Percentiles rank a stretch among this genome's conserved stretches.
These are phyloP conservation scores for Amylostereum areolatum DNA, from an alignment of 1,284 basidiomycete genomes.

Conservation along the genomic window DNA sequence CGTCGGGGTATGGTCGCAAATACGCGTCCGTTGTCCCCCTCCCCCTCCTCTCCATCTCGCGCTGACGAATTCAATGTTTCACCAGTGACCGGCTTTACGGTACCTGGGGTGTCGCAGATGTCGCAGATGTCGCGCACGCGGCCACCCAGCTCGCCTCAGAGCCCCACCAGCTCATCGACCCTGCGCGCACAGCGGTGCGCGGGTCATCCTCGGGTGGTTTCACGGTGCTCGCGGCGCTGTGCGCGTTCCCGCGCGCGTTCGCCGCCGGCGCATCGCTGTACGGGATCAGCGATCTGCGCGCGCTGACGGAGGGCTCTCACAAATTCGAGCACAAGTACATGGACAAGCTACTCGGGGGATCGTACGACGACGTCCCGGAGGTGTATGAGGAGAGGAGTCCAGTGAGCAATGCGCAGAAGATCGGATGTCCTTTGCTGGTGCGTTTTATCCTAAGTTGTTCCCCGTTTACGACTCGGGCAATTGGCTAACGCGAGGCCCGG, in stretches of 20 bases:
- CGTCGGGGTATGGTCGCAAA: constrained; percentile 56
- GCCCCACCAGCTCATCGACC: constrained; percentile 44
- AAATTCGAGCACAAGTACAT: constrained; percentile 46
- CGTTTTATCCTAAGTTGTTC: constrained; percentile 9
- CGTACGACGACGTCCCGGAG: constrained; percentile 32
- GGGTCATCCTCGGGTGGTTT: constrained; percentile 47
- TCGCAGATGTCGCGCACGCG: constrained; percentile 52
- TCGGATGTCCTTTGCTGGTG: constrained; percentile 43
- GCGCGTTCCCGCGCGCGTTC: constrained; percentile 24
- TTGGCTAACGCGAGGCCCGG: neutral
- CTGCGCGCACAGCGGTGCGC: constrained; percentile 50
- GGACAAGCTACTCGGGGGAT: constrained; percentile 42
- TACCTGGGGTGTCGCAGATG: constrained; percentile 67
- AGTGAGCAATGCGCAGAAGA: constrained; percentile 38
- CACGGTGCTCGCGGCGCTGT: constrained; percentile 39
- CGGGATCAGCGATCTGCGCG: constrained; percentile 40
- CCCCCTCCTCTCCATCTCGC: neutral
- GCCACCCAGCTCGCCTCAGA: constrained; percentile 38
- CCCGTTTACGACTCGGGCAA: too few relatives aligned
- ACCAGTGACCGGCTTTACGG: constrained; percentile 48
- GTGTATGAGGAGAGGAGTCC: constrained; percentile 43
- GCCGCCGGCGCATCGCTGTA: constrained; percentile 36
- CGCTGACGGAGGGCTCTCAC: constrained; percentile 40
- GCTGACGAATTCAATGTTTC: constrained; percentile 5
- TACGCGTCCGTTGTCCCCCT: constrained; percentile 35